Base-by-base conservation (phyloP, 1,284 basidiomycete species). In the Termitomyces sp. region DNA sequence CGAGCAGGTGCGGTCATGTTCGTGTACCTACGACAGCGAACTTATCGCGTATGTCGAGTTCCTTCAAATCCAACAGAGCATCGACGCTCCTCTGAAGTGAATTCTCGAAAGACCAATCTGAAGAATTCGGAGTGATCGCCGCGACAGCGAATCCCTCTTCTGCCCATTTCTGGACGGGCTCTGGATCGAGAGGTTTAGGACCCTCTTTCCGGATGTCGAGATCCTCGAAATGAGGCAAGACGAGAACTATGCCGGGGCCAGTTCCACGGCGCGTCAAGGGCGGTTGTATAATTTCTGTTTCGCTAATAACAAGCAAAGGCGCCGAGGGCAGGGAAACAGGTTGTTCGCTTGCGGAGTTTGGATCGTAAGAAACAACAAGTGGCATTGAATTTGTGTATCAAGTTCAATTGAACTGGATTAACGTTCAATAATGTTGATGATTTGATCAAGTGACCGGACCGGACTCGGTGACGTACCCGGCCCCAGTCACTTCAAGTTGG, bases 121-220 rank as follows among this genome's bases (percentile, higher is more conserved):
- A 53, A 7, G 59, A 55, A 11, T 49, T 49, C 26, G 53, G 54
- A 7, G 64, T 66, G 33, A 73, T 58, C n/a, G 67, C 72, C n/a
- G 70, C 67, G 1, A 77, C 75, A 14, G 71, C 70, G 52, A 75
- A 78, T 0, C 76, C 76, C 60, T 78, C 75, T 56, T 77, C 75
- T 11, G 75, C 75, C 75, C 75, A 77, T 63, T 77, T 78, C 58
- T 66, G 65, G 1, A 70, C 57, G n/a, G 75, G 75, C 50, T 73
- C 70, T 7, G 75, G 75, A 60, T 77, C 75, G 14, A 77, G 64
- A 5, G 71, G 64, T 54, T 68, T 68, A 3, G 57, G 48, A 0
- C 58, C 58, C 19, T 47, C 46, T 21, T 57, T 56, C 18, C 58
- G 60, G 5, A 54, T 33, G 31, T 62, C 59, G 8, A 68, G 59